phyloP scores from a whole-genome alignment of 768 basidiomycete species.

The Boletus rex-veris region DNA sequence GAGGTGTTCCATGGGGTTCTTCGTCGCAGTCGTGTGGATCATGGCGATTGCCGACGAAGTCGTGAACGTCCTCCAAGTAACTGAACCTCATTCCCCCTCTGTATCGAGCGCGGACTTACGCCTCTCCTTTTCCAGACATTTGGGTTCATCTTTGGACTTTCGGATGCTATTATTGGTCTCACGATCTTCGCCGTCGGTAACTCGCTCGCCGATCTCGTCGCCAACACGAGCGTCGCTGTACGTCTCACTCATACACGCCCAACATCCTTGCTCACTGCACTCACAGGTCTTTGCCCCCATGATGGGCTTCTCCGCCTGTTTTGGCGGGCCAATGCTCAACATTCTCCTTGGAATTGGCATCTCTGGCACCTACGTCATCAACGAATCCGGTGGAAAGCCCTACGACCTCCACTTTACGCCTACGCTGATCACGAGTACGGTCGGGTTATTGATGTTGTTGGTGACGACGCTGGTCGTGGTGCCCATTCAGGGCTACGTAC shows the following conservation, averaged over 20 bases:
- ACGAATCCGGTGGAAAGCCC: conserved; percentile 50
- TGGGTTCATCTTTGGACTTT: conserved; percentile 91
- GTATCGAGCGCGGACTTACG: neutral
- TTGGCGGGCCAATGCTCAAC: conserved; percentile 91
- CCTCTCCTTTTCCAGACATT: conserved; percentile 58
- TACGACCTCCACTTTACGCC: conserved; percentile 75
- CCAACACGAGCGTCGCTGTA: conserved; percentile 93
- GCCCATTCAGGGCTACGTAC: conserved; percentile 77
- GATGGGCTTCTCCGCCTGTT: conserved; percentile 96
- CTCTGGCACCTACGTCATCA: conserved; percentile 83
- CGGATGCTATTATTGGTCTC: conserved; percentile 94
- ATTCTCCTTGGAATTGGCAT: conserved; percentile 89
- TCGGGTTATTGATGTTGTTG: conserved; percentile 78
- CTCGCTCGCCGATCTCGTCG: conserved; percentile 93
- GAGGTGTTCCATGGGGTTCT: conserved; percentile 88
- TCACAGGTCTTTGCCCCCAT: conserved; percentile 76
- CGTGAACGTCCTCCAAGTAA: conserved; percentile 83
- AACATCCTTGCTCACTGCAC: neutral
- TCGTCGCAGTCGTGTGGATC: conserved; percentile 93
- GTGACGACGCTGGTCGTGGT: conserved; percentile 76
- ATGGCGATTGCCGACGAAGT: conserved; percentile 98
- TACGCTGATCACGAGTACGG: conserved; percentile 79
- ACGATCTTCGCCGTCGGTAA: conserved; percentile 98
- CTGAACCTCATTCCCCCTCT: neutral
- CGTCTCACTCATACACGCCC: conserved; percentile 20